phyloP scores from a whole-genome alignment of 1,284 basidiomycete genomes.

The Marasmius tenuissimus region DNA sequence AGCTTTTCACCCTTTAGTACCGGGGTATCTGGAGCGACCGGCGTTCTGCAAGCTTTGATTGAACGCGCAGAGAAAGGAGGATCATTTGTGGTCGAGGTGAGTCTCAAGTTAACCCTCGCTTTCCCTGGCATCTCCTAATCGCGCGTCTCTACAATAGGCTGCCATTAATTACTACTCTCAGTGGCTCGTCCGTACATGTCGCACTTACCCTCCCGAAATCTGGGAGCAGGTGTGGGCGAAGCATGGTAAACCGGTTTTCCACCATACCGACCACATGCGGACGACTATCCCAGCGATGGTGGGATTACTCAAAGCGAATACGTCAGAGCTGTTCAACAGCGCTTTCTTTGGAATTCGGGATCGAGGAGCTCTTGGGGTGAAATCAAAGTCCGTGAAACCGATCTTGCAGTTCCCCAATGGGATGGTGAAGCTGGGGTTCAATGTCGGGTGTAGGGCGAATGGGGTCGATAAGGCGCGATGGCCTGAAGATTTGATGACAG shows the following conservation, averaged over 20 bases:
- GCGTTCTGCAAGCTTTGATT: constrained; percentile 9
- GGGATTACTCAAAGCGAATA: constrained; percentile 13
- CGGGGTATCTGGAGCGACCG: constrained; percentile 11
- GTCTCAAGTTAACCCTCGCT: not conserved
- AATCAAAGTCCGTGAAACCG: constrained; percentile 19
- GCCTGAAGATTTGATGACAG: constrained; percentile 1
- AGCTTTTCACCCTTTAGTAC: not conserved
- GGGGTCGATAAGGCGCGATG: constrained; percentile 13
- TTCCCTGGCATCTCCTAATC: not conserved
- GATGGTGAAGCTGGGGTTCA: constrained; percentile 15
- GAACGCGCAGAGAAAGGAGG: constrained; percentile 10
- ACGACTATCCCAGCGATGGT: constrained; percentile 12
- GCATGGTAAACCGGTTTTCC: constrained; percentile 12
- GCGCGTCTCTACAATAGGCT: not conserved
- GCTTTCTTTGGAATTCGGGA: constrained; percentile 20
- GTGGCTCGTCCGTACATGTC: constrained; percentile 5
- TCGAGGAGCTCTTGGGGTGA: constrained; percentile 17
- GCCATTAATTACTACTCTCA: constrained; percentile 8
- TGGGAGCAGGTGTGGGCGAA: constrained; percentile 20
- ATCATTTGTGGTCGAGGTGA: constrained; percentile 7
- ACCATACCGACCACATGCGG: constrained; percentile 16
- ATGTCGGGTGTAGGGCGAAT: constrained; percentile 22
- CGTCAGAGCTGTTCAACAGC: constrained; percentile 13
- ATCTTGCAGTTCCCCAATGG: constrained; percentile 19
- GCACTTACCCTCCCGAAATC: constrained; percentile 7